A percentile compares a stretch with the other conserved stretches of the same genome.
Evolutionary conservation across 2,329 filamentous ascomycete genomes (phyloP).

Genomic region (Colletotrichum plurivorum): DNA sequence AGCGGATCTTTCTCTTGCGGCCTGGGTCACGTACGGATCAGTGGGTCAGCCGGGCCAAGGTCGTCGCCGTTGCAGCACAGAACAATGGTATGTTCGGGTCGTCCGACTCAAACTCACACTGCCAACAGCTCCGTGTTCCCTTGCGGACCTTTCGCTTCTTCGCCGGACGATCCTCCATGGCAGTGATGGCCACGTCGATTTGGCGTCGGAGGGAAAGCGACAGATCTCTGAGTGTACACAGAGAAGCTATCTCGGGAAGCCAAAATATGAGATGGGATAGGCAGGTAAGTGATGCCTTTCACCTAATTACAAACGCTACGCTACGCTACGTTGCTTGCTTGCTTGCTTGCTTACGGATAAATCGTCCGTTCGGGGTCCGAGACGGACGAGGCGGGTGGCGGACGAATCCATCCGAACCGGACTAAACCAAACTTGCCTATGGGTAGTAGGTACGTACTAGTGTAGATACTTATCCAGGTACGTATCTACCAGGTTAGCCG

Average conservation of each 20-base stretch:
- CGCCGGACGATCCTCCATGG: constrained; percentile 32
- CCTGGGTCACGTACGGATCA: constrained; percentile 10
- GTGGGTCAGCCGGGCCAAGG: not conserved
- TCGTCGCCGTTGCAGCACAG: constrained; percentile 1
- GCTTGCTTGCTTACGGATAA: constrained; percentile 29
- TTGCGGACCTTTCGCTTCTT: constrained; percentile 63
- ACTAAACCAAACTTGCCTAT: no score
- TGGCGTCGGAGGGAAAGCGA: no score
- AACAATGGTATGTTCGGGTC: constrained; percentile 11
- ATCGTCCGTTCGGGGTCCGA: constrained; percentile 37
- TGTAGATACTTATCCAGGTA: no score
- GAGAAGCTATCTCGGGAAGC: no score
- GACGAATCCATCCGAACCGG: not conserved
- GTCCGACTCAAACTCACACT: constrained; percentile 59
- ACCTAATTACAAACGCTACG: no score
- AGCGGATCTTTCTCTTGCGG: constrained; percentile 64
- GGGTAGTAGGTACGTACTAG: no score
- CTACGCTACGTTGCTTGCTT: no score
- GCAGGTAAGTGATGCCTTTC: no score
- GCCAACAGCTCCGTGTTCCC: constrained; percentile 72
- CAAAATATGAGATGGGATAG: no score
- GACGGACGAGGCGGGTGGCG: constrained; percentile 21
- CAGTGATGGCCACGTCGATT: not conserved
- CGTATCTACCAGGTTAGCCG: no score
- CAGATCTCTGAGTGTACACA: no score